phyloP scores from a whole-genome alignment of 2,329 filamentous ascomycete genomes.

The Lachnellula occidentalis region DNA sequence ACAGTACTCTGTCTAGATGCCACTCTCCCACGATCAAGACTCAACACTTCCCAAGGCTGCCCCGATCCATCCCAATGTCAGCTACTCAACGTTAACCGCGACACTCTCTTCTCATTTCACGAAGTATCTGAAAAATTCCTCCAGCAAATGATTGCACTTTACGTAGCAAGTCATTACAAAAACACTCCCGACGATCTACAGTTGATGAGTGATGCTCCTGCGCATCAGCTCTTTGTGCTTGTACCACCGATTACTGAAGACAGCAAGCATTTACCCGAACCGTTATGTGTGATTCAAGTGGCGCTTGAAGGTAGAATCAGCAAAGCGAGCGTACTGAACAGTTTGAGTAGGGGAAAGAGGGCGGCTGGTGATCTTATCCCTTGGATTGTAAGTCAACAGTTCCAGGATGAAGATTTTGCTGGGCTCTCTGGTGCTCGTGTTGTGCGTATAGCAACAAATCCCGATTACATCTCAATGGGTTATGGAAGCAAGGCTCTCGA shows the following conservation, averaged over 20 bases:
- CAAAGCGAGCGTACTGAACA: constrained; percentile 83
- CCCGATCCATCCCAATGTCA: constrained; percentile 90
- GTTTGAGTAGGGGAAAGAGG: constrained; percentile 80
- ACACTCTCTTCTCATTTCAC: constrained; percentile 97
- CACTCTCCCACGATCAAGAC: constrained; percentile 61
- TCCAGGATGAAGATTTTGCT: constrained; percentile 95
- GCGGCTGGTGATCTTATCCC: constrained; percentile 92
- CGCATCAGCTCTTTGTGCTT: constrained; percentile 92
- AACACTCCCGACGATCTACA: constrained; percentile 98
- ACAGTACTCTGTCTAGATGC: constrained; percentile 89
- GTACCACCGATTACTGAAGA: constrained; percentile 78
- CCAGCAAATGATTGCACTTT: constrained; percentile 96
- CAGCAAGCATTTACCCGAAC: constrained; percentile 77
- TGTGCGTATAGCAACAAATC: constrained; percentile 93
- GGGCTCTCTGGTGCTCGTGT: constrained; percentile 85
- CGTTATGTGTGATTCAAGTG: constrained; percentile 90
- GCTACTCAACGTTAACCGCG: constrained; percentile 88
- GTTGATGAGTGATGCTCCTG: constrained; percentile 94
- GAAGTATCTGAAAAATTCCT: constrained; percentile 95
- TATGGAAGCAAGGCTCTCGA: constrained; percentile 87
- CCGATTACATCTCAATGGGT: constrained; percentile 86
- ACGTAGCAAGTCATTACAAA: constrained; percentile 96
- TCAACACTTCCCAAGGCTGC: constrained; percentile 49
- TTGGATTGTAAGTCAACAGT: constrained; percentile 96
- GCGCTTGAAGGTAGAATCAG: constrained; percentile 94